phyloP scores from a whole-genome alignment of 73 alveolate species.

The Tetrahymena borealis region DNA sequence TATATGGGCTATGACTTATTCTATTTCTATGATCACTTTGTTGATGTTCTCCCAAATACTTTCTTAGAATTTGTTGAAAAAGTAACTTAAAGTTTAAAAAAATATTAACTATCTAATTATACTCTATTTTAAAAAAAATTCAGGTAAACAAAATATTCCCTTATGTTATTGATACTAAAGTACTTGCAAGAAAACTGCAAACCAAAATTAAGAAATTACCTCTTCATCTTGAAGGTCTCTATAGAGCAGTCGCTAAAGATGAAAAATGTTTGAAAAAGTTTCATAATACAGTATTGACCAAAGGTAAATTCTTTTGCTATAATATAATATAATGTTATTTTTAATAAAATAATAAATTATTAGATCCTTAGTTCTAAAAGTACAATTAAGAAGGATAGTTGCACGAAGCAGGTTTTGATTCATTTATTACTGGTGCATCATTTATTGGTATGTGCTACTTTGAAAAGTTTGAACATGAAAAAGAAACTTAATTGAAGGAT shows the following conservation, averaged over 20 bases:
- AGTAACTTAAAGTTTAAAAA: not conserved
- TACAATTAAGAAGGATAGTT: not conserved
- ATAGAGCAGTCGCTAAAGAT: not conserved
- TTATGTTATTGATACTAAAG: not conserved
- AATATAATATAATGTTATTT: not conserved
- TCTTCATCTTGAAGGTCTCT: not conserved
- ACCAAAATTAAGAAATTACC: not conserved
- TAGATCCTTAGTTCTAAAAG: not conserved
- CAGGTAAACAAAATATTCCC: not conserved
- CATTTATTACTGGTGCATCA: not conserved
- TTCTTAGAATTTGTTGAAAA: slow-evolving; percentile 51
- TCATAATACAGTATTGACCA: not conserved
- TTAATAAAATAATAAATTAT: not conserved
- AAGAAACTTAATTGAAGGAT: not conserved
- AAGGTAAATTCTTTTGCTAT: not conserved
- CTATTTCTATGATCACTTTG: slow-evolving; percentile 72
- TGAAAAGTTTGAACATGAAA: not conserved
- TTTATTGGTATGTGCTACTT: not conserved
- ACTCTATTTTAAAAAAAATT: not conserved
- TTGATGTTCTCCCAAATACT: slow-evolving; percentile 72
- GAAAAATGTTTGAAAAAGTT: not conserved
- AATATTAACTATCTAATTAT: not conserved
- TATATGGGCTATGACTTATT: slow-evolving; percentile 77
- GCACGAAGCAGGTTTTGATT: not conserved
- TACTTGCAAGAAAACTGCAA: not conserved